Percentiles rank a stretch among this genome's conserved stretches.
Conservation (phyloP, 768 basidiomycete species). For the Mycena galericulata region DNA sequence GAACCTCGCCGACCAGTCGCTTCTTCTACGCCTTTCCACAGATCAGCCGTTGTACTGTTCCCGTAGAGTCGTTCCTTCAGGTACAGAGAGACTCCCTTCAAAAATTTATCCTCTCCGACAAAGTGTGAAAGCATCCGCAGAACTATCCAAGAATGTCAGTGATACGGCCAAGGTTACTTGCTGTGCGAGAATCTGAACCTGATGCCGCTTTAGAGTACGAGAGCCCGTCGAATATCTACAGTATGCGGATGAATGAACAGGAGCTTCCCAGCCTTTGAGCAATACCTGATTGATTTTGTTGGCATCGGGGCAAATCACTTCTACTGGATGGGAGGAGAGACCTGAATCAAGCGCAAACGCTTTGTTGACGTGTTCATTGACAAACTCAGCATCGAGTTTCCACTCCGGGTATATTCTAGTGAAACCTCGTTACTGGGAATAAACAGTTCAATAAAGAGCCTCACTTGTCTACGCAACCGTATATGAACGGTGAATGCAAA, state of each 20-base stretch:
- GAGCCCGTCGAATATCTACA: constrained; percentile 75
- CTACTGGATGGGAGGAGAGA: constrained; percentile 76
- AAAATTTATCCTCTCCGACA: constrained; percentile 76
- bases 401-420: constrained; percentile 68
- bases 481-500: constrained; percentile 12
- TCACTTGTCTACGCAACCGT: constrained; percentile 14
- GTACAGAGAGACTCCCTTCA: constrained; percentile 77
- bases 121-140: constrained; percentile 77
- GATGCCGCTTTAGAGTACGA: constrained; percentile 73
- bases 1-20: constrained; percentile 55
- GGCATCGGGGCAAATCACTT: constrained; percentile 73
- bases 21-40: constrained; percentile 76
- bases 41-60: constrained; percentile 72
- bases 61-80: constrained; percentile 76
- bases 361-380: constrained; percentile 63
- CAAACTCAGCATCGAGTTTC: constrained; percentile 71
- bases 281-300: constrained; percentile 66
- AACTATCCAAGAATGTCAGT: constrained; percentile 48
- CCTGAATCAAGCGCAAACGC: constrained; percentile 75
- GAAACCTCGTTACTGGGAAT: constrained; percentile 7
- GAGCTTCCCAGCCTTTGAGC: neutral
- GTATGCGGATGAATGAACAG: neutral
- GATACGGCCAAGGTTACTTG: neutral
- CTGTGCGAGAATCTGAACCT: constrained; percentile 44
- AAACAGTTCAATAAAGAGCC: neutral